Conservation (phyloP, 257 asterid species). For the Echium plantagineum region DNA sequence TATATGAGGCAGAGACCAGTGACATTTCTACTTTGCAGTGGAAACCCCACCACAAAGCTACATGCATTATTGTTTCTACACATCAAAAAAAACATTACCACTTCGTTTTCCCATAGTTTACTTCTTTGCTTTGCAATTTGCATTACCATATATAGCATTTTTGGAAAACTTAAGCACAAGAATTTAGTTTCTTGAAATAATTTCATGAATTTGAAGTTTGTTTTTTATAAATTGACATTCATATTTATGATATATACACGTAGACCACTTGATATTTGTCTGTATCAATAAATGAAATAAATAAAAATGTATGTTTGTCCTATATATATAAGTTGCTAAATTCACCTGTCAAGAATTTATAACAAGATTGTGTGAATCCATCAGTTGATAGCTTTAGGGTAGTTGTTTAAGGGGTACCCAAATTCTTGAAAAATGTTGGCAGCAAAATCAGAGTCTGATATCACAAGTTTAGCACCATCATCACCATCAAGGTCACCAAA, state of each 20-base stretch:
- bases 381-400: neutral
- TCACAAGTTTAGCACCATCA: slow-evolving; percentile 87
- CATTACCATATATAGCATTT: neutral
- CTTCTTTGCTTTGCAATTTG: neutral
- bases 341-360: neutral
- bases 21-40: neutral
- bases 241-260: neutral
- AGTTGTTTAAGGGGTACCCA: neutral
- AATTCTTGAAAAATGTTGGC: slow-evolving; percentile 34
- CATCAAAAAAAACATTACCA: neutral
- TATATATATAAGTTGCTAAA: neutral
- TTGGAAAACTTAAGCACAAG: neutral
- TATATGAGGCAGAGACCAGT: neutral
- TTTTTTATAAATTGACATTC: neutral
- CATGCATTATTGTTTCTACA: neutral
- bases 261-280: neutral
- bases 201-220: neutral
- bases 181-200: neutral
- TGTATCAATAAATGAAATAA: too few relatives aligned
- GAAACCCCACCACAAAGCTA: neutral
- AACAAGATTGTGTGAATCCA: neutral
- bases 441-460: slow-evolving; percentile 88
- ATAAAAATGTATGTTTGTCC: neutral
- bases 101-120: neutral
- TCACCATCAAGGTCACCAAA: slow-evolving; percentile 94